A percentile compares a stretch with the other conserved stretches of the same genome.
These are phyloP conservation scores for Ananas comosus DNA, from an alignment of 176 grass and related monocot genomes.

Conservation along the genomic window DNA sequence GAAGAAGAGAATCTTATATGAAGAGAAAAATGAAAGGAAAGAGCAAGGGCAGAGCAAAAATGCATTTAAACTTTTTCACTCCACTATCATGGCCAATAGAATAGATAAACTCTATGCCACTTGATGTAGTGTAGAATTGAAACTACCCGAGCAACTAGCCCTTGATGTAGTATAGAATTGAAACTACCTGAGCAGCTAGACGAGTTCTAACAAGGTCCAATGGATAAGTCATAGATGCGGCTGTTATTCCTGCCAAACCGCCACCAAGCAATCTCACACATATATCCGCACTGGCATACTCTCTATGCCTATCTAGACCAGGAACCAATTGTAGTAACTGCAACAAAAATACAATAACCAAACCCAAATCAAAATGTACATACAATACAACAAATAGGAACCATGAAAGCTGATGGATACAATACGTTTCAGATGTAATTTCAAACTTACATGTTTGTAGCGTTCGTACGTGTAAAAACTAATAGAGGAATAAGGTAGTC, in stretches of 20 bases:
- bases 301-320: constrained; percentile 48
- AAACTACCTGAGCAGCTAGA: constrained; percentile 75
- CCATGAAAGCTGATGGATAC: background rate
- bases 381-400: background rate
- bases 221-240: constrained; percentile 84
- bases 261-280: constrained; percentile 63
- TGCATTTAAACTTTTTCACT: too few species aligned
- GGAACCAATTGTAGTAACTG: constrained; percentile 82
- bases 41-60: too few species aligned
- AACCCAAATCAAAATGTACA: background rate
- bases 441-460: constrained; percentile 60
- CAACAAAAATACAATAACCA: background rate
- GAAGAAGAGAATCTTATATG: too few species aligned
- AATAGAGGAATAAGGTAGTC: constrained; percentile 89
- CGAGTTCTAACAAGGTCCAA: constrained; percentile 80
- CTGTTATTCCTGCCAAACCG: constrained; percentile 89
- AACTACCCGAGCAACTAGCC: too few species aligned
- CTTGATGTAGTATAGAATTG: too few species aligned
- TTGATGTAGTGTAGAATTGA: too few species aligned
- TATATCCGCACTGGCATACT: constrained; percentile 51
- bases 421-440: background rate
- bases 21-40: too few species aligned
- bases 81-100: too few species aligned
- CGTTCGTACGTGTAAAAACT: constrained; percentile 80
- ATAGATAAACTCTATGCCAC: too few species aligned